phyloP scores from a whole-genome alignment of 1,139 yeast genomes.

The Debaryomyces coudertii region DNA sequence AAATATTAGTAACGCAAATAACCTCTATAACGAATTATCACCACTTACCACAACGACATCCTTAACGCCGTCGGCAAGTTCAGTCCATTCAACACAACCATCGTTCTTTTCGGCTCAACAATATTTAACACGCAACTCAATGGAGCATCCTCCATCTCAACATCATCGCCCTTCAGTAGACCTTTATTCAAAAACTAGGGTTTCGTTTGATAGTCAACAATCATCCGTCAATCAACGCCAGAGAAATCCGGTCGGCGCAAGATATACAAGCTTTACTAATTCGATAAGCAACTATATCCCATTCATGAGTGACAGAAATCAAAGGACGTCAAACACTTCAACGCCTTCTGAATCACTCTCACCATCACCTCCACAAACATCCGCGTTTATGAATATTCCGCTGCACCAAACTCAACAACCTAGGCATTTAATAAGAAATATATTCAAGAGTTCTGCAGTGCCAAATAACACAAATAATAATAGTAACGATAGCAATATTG shows the following conservation, averaged over 20 bases:
- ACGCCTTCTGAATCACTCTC: conserved; percentile 21
- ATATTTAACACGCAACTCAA: conserved; percentile 40
- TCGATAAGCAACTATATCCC: conserved; percentile 48
- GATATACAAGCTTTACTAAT: conserved; percentile 42
- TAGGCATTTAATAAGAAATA: conserved; percentile 45
- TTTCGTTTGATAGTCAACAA: conserved; percentile 29
- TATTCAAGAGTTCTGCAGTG: conserved; percentile 34
- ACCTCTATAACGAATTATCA: conserved; percentile 33
- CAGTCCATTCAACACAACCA: conserved; percentile 48
- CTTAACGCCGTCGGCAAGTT: conserved; percentile 45
- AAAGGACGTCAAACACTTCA: conserved; percentile 26
- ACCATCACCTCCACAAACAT: conserved; percentile 14
- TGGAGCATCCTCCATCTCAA: conserved; percentile 40
- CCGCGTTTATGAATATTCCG: conserved; percentile 18
- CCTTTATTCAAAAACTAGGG: conserved; percentile 29
- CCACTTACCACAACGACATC: conserved; percentile 53
- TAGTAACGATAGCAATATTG: conserved; percentile 8
- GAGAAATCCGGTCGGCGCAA: conserved; percentile 25
- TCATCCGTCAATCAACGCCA: conserved; percentile 18
- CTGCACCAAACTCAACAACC: conserved; percentile 27
- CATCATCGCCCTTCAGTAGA: conserved; percentile 42
- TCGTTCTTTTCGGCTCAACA: conserved; percentile 52
- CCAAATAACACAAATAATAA: conserved; percentile 12
- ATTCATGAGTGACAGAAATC: conserved; percentile 45
- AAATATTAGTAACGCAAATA: conserved; percentile 12